A percentile compares a stretch with the other conserved stretches of the same genome.
These are phyloP conservation scores for Syncephalis fuscata DNA, from an alignment of 371 early-diverging fungal genomes.

Conservation along the genomic window DNA sequence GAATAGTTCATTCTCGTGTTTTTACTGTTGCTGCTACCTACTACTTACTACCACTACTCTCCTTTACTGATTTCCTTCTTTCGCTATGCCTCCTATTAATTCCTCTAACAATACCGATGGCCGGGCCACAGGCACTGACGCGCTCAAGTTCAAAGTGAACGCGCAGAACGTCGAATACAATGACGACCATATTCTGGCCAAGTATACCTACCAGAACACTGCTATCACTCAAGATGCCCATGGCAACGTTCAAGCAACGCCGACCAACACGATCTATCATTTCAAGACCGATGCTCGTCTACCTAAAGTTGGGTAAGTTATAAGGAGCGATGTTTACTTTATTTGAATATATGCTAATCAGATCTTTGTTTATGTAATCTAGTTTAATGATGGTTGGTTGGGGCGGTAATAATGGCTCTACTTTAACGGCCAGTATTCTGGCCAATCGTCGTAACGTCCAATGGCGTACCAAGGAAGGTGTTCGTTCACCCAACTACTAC, in stretches of 20 bases:
- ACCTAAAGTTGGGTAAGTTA: constrained; percentile 63
- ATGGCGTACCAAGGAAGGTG: constrained; percentile 88
- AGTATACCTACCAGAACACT: constrained; percentile 80
- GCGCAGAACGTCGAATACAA: constrained; percentile 78
- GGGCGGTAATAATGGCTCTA: constrained; percentile 98
- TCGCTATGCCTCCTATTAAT: constrained; percentile 7
- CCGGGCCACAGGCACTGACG: constrained; percentile 15
- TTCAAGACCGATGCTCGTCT: constrained; percentile 75
- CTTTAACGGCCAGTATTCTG: constrained; percentile 85
- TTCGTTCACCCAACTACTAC: constrained; percentile 85
- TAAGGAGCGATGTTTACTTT: constrained; percentile 38
- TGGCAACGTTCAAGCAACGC: constrained; percentile 55
- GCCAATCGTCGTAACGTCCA: constrained; percentile 73
- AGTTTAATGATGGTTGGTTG: constrained; percentile 96
- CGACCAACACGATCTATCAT: constrained; percentile 69
- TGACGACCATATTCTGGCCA: constrained; percentile 57
- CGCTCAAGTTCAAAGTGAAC: constrained; percentile 61
- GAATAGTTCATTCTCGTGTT: constrained; percentile 6
- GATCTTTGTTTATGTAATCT: constrained; percentile 12
- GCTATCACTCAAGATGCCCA: constrained; percentile 47
- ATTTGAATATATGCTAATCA: constrained; percentile 2
- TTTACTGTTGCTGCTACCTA: constrained; percentile 6
- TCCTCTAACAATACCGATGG: constrained; percentile 13
- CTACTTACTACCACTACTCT: constrained; percentile 10
- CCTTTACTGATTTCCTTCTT: constrained; percentile 16